Percentiles rank a stretch among this genome's conserved stretches.
Evolutionary conservation across 73 alveolate genomes (phyloP).

Genomic region (Stentor roeselii): DNA sequence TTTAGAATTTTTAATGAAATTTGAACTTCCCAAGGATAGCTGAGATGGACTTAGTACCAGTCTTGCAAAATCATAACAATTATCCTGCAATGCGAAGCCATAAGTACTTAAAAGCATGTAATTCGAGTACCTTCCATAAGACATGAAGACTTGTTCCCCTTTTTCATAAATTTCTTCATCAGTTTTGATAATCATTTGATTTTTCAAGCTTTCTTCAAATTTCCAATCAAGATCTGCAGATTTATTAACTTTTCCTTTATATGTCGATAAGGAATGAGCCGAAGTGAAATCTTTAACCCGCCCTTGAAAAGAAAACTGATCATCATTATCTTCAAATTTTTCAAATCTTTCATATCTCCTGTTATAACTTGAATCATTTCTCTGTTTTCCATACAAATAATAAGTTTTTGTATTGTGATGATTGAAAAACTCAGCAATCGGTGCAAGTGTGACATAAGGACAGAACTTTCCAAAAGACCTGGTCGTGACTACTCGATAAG

Average conservation of each 20-base stretch:
- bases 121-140: conserved; percentile 55
- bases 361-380: background rate
- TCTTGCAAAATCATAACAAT: conserved; percentile 44
- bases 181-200: background rate
- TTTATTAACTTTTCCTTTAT: background rate
- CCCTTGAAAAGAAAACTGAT: background rate
- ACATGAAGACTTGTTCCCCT: conserved; percentile 42
- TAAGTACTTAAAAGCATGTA: conserved; percentile 38
- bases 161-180: conserved; percentile 24
- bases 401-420: background rate
- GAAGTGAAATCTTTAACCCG: background rate
- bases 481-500: background rate
- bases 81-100: conserved; percentile 49
- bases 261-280: background rate
- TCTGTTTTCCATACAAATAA: background rate
- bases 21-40: background rate
- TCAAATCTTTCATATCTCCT: background rate
- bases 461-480: background rate
- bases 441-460: background rate
- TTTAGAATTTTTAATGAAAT: background rate
- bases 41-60: conserved; percentile 6
- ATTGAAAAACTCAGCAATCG: conserved; percentile 18
- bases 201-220: background rate
- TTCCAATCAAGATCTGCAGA: background rate
- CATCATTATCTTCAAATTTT: conserved; percentile 13